phyloP scores from a whole-genome alignment of 164 flowering plant species.

The Sextonia rubra region DNA sequence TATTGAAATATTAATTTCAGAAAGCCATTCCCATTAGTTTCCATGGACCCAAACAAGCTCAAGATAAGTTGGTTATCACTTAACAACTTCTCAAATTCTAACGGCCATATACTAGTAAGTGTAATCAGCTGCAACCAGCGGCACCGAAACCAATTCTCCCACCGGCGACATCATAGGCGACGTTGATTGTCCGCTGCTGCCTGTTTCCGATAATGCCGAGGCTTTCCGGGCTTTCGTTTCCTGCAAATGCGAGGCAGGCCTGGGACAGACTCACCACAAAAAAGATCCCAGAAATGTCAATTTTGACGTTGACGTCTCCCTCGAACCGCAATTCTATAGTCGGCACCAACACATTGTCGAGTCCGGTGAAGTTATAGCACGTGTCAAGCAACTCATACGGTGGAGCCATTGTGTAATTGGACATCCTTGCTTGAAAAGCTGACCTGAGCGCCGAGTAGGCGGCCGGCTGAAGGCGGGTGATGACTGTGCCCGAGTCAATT shows the following conservation, averaged over 20 bases:
- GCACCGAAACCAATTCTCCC: slow-evolving; percentile 9
- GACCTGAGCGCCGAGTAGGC: slow-evolving; percentile 32
- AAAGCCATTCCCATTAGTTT: no score
- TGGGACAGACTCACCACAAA: slow-evolving; percentile 4
- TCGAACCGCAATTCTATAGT: neutral
- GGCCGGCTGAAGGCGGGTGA: slow-evolving; percentile 30
- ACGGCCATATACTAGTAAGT: no score
- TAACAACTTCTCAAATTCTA: no score
- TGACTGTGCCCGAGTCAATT: slow-evolving; percentile 49
- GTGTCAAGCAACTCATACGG: slow-evolving; percentile 5
- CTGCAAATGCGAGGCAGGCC: slow-evolving; percentile 35
- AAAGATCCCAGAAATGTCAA: slow-evolving; percentile 26
- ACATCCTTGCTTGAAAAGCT: slow-evolving; percentile 22
- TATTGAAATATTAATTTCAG: no score
- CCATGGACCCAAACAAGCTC: no score
- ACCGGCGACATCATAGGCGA: slow-evolving; percentile 4
- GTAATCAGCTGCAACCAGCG: slow-evolving; percentile 5
- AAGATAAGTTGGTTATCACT: no score
- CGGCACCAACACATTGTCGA: neutral
- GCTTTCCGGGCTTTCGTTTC: neutral
- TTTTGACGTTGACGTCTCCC: slow-evolving; percentile 14
- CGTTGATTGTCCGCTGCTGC: slow-evolving; percentile 10
- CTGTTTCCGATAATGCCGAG: slow-evolving; percentile 10
- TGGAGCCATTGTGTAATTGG: slow-evolving; percentile 13
- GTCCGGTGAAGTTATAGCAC: slow-evolving; percentile 6